Conservation (phyloP, 2,329 filamentous ascomycete species). For the Monosporascus sp. region DNA sequence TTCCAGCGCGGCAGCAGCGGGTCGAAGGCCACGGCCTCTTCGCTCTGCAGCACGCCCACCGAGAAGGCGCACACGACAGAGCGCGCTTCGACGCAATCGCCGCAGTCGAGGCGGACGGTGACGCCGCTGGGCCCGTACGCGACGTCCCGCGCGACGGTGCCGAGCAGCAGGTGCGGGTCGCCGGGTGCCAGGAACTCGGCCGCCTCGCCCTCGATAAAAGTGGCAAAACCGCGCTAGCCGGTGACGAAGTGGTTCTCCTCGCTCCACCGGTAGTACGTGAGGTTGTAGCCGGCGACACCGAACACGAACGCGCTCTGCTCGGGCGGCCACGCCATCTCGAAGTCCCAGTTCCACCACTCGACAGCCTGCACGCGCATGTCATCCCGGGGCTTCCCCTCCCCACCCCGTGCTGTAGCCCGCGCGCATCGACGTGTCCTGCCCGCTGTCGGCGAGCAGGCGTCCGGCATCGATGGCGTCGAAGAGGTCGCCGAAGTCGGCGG, state of each 20-base stretch:
- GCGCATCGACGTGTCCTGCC: constrained; percentile 57
- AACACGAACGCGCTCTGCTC: constrained; percentile 52
- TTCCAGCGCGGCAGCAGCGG: constrained; percentile 62
- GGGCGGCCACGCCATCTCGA: constrained; percentile 52
- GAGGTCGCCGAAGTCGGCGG: constrained; percentile 43
- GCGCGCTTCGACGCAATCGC: constrained; percentile 21
- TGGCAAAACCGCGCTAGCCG: constrained; percentile 57
- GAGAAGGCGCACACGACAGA: constrained; percentile 61
- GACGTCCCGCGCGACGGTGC: constrained; percentile 46
- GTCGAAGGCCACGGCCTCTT: constrained; percentile 47
- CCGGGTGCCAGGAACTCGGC: constrained; percentile 47
- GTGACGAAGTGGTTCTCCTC: constrained; percentile 56
- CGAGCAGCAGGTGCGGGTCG: constrained; percentile 54
- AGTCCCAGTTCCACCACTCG: constrained; percentile 51
- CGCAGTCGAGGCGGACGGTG: too few species aligned
- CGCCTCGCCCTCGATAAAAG: constrained; percentile 50
- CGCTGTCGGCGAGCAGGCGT: constrained; percentile 49
- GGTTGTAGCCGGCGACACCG: constrained; percentile 50
- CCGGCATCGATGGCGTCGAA: constrained; percentile 53
- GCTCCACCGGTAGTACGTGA: constrained; percentile 58
- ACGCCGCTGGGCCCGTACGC: constrained; percentile 45
- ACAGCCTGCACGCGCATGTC: constrained; percentile 52
- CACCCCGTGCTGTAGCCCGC: constrained; percentile 53
- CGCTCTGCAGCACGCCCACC: constrained; percentile 61
- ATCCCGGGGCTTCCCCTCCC: constrained; percentile 58